Percentiles rank a stretch among this genome's conserved stretches.
phyloP scores from a whole-genome alignment of 306 rosid genomes.

The Cucumis hystrix region DNA sequence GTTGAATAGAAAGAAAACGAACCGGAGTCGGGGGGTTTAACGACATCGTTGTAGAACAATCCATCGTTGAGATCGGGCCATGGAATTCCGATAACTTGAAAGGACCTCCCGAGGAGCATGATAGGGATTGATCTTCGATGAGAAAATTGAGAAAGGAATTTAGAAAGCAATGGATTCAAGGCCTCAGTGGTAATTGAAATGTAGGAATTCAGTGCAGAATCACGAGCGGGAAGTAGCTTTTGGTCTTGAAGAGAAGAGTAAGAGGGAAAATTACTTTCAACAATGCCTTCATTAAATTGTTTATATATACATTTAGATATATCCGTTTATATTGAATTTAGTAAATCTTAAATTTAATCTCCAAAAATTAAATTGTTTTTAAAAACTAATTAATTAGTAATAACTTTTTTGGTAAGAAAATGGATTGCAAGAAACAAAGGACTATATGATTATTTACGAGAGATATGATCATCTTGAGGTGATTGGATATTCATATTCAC shows the following conservation, averaged over 20 bases:
- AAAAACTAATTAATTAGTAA: no score
- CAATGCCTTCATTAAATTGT: not conserved
- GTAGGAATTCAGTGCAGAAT: constrained; percentile 3
- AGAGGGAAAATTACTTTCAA: not conserved
- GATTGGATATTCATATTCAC: no score
- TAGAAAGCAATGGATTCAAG: not conserved
- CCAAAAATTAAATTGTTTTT: no score
- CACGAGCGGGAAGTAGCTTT: not conserved
- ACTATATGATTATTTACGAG: no score
- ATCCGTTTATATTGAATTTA: no score
- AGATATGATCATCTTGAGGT: no score
- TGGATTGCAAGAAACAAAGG: no score
- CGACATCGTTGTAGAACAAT: constrained; percentile 61
- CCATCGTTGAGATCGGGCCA: constrained; percentile 91
- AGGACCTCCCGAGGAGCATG: not conserved
- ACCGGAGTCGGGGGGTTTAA: constrained; percentile 58
- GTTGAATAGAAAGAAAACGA: constrained; percentile 1
- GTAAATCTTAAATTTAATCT: no score
- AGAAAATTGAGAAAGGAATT: not conserved
- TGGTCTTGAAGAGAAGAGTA: not conserved
- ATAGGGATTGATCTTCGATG: not conserved
- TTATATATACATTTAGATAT: not conserved
- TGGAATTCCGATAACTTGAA: constrained; percentile 27
- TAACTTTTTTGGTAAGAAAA: no score
- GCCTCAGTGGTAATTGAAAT: not conserved